Evolutionary conservation across 1,139 yeast genomes (phyloP), one percentile per base, ranked within the genome.

Genomic region (Pichia sp.): DNA sequence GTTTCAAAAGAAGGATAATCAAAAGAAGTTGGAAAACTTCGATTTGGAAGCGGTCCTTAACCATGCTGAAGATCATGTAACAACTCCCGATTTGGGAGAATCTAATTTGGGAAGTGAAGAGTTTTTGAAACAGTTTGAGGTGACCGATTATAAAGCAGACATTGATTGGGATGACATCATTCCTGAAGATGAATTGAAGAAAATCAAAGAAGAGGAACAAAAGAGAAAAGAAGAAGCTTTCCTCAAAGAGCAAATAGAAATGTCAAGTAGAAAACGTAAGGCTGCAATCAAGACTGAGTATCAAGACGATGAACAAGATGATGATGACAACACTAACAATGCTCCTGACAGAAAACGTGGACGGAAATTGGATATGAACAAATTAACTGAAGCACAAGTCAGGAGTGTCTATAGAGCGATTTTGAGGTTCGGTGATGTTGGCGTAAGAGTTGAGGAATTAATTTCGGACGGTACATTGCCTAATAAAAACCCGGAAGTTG

Each of bases 111-210:
- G 99, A 58, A 97, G 99, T 51, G 99, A 95, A 71, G 99, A 95
- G 72, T 95, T 95, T 68, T 79, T 95, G 73, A 90, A 84, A 66
- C 99, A 95, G 71, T 95, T 95, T 71, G 99, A 95, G 71, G 99
- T 95, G 54, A 95, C 99, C 0, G 99, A 95, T 71, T 95, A 92
- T 71, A 95, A 95, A 72, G 98, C 99, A 0, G 98, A 95, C 70
- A 91, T 93, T 57, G 95, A 91, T 62, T 95, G 99, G 99, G 99
- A 95, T 73, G 99, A 95, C 70, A 95, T 95, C 64, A 95, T 95
- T 64, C 99, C 99, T 0, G 95, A 90, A 61, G 97, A 90, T 52
- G 99, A 95, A 70, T 77, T 95, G 59, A 80, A 83, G 55, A 88
- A 88, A 68, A 78, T 95, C 66, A 93, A 95, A 69, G 96, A 88